Conservation (phyloP, 2,329 filamentous ascomycete genomes). For the Niveomyces coronatus region DNA sequence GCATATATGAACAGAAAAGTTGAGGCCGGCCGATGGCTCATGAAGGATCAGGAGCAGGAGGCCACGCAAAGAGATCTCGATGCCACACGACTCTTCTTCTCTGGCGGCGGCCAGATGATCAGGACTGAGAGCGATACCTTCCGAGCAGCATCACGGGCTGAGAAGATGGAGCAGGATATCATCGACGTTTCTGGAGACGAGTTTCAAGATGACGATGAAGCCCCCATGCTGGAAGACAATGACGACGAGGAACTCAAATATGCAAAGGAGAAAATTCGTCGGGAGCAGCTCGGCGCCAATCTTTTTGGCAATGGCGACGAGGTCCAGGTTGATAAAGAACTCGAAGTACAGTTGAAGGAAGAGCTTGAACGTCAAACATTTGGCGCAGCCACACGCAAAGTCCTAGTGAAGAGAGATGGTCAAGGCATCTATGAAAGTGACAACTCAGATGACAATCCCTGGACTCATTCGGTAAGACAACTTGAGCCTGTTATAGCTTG, state of each 20-base stretch:
- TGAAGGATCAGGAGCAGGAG: conserved; percentile 54
- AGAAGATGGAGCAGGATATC: conserved; percentile 62
- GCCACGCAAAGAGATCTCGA: conserved; percentile 47
- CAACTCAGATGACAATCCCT: conserved; percentile 33
- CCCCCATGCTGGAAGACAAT: conserved; percentile 62
- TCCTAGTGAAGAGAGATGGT: conserved; percentile 74
- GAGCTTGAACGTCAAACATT: conserved; percentile 58
- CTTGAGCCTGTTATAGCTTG: neutral
- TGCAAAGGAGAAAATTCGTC: conserved; percentile 60
- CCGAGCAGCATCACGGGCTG: conserved; percentile 47
- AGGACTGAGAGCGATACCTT: conserved; percentile 61
- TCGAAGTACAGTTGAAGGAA: conserved; percentile 58
- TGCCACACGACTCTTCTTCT: conserved; percentile 42
- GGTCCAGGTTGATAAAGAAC: conserved; percentile 61
- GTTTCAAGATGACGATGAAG: conserved; percentile 85
- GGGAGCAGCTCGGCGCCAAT: conserved; percentile 79
- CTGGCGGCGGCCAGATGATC: conserved; percentile 45
- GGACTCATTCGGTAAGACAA: conserved; percentile 27
- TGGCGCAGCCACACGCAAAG: conserved; percentile 70
- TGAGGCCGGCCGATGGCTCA: conserved; percentile 70
- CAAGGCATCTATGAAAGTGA: conserved; percentile 79
- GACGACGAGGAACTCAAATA: conserved; percentile 74
- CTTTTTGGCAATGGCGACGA: conserved; percentile 65
- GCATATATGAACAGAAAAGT: conserved; percentile 70
- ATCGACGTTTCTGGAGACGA: conserved; percentile 58